phyloP scores from a whole-genome alignment of 2,329 filamentous ascomycete genomes.

The Neopestalotiopsis sp. region DNA sequence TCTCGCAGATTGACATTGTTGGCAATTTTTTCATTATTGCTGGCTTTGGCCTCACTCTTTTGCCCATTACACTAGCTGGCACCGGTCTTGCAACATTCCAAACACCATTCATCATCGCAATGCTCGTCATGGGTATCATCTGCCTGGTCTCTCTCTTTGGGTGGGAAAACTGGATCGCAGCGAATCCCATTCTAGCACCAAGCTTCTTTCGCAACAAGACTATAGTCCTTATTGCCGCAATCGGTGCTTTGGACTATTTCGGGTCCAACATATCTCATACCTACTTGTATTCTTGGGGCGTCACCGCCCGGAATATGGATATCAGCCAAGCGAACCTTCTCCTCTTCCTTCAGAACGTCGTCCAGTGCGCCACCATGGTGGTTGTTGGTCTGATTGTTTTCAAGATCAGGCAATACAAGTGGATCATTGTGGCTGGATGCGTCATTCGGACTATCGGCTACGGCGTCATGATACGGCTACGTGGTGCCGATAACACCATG shows the following conservation, averaged over 20 bases:
- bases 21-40: constrained; percentile 18
- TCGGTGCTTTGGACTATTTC: constrained; percentile 16
- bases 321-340: constrained; percentile 6
- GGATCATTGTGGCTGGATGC: constrained; percentile 18
- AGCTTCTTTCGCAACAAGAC: constrained; percentile 16
- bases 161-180: constrained; percentile 18
- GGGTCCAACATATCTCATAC: constrained; percentile 16
- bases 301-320: constrained; percentile 15
- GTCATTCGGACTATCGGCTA: constrained; percentile 22
- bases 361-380: constrained; percentile 16
- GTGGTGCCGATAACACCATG: background rate
- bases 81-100: background rate
- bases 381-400: constrained; percentile 17
- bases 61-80: constrained; percentile 20
- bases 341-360: constrained; percentile 35
- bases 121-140: constrained; percentile 14
- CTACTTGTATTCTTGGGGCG: constrained; percentile 22
- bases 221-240: constrained; percentile 11
- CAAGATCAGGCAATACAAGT: constrained; percentile 21
- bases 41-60: constrained; percentile 17
- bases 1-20: constrained; percentile 40
- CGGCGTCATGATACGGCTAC: constrained; percentile 21
- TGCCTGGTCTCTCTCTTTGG: constrained; percentile 14
- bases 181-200: constrained; percentile 17
- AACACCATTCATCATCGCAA: constrained; percentile 20